Conservation (phyloP, 495 filamentous ascomycete species). For the Penicillium pulvis region DNA sequence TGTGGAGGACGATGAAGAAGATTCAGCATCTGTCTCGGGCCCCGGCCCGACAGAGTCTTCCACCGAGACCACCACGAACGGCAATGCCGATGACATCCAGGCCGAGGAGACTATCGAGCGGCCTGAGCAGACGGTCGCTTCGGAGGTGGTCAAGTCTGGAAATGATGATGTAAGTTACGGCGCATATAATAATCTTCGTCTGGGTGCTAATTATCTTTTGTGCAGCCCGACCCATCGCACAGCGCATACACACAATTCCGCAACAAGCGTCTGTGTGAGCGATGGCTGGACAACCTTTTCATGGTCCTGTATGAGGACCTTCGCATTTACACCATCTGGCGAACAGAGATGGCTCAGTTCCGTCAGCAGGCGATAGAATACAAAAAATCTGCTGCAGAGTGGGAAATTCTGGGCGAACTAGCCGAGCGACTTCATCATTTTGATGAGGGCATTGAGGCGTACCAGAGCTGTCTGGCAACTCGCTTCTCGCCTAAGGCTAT, state of each 20-base stretch:
- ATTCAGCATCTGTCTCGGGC: constrained; percentile 39
- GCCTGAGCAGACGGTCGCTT: constrained; percentile 78
- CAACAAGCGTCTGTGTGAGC: constrained; percentile 94
- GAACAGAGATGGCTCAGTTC: constrained; percentile 93
- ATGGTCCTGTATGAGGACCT: constrained; percentile 99
- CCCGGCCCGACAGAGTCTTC: constrained; percentile 30
- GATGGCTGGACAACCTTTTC: constrained; percentile 98
- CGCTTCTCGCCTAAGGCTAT: constrained; percentile 91
- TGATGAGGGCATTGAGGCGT: constrained; percentile 90
- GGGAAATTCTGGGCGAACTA: constrained; percentile 95
- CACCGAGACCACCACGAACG: constrained; percentile 31
- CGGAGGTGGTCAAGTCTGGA: constrained; percentile 78
- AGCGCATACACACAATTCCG: constrained; percentile 69
- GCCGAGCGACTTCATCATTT: constrained; percentile 88
- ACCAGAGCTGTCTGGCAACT: constrained; percentile 75
- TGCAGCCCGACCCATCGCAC: constrained; percentile 50
- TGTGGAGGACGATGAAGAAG: constrained; percentile 30
- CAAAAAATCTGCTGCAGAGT: constrained; percentile 93
- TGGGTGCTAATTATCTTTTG: constrained; percentile 15
- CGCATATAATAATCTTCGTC: background rate
- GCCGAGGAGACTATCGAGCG: constrained; percentile 63
- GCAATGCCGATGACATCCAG: constrained; percentile 36
- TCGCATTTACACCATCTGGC: constrained; percentile 98
- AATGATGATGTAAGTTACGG: constrained; percentile 68
- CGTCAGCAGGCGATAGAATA: constrained; percentile 88